phyloP scores from a whole-genome alignment of 2,329 filamentous ascomycete genomes.

The Colletotrichum sp. region DNA sequence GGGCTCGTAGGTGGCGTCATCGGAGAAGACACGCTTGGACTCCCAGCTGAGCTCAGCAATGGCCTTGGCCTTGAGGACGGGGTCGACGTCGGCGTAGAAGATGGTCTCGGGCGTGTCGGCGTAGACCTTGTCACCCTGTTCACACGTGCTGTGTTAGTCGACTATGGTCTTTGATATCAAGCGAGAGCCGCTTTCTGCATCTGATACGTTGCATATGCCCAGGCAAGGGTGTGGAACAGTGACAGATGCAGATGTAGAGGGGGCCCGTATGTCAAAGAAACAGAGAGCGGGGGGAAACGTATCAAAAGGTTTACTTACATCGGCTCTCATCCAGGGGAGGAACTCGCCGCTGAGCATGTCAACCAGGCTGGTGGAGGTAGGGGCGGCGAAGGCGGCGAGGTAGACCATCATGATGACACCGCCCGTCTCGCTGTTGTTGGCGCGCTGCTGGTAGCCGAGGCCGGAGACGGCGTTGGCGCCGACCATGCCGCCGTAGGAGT shows the following conservation, averaged over 20 bases:
- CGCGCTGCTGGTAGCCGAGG: conserved; percentile 36
- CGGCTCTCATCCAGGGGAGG: conserved; percentile 30
- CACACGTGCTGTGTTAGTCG: background rate
- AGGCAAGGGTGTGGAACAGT: background rate
- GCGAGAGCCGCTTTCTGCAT: background rate
- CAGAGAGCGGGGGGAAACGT: background rate
- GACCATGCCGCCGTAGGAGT: conserved; percentile 49
- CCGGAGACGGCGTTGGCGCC: conserved; percentile 40
- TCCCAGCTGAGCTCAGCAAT: conserved; percentile 10
- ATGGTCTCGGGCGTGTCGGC: conserved; percentile 14
- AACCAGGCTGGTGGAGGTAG: conserved; percentile 25
- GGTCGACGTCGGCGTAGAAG: conserved; percentile 30
- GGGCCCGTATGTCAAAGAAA: background rate
- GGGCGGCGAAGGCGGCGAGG: conserved; percentile 34
- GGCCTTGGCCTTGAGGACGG: conserved; percentile 14
- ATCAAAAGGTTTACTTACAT: conserved; percentile 16
- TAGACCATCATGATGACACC: conserved; percentile 43
- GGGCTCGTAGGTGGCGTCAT: conserved; percentile 26
- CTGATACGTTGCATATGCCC: background rate
- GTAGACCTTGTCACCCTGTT: conserved; percentile 8
- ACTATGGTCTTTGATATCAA: background rate
- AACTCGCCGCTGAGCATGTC: conserved; percentile 25
- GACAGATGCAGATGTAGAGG: background rate
- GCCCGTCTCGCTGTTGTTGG: conserved; percentile 33
- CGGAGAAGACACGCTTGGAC: conserved; percentile 23